A percentile compares a stretch with the other conserved stretches of the same genome.
Conservation (phyloP, 176 grass and related monocot species). For the Carex scoparia region DNA sequence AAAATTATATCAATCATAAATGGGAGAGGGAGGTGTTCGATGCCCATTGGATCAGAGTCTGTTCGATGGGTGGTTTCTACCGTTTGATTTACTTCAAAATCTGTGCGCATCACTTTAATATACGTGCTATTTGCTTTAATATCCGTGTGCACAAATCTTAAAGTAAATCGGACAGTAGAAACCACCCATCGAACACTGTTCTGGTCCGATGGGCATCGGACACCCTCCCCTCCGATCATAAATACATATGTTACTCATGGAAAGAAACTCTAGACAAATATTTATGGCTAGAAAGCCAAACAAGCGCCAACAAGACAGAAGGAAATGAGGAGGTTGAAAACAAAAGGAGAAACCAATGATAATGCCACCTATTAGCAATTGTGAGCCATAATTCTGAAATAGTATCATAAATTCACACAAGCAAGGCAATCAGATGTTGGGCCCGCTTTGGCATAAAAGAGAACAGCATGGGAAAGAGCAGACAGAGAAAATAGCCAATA, state of each 20-base stretch:
- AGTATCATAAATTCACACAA: neutral
- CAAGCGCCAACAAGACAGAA: neutral
- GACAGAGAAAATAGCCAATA: neutral
- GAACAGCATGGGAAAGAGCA: conserved; percentile 8
- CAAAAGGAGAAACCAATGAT: neutral
- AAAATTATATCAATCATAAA: neutral
- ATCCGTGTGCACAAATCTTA: no score
- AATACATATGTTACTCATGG: neutral
- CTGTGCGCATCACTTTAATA: no score
- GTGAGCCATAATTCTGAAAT: neutral
- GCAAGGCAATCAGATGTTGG: neutral
- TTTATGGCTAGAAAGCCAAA: neutral
- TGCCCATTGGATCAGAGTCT: no score
- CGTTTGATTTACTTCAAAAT: no score
- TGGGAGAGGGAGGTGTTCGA: no score
- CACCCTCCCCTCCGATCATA: neutral
- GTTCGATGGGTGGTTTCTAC: no score
- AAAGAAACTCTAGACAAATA: neutral
- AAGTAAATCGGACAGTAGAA: no score
- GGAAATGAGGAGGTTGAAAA: neutral
- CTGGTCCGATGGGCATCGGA: no score
- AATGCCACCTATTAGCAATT: neutral
- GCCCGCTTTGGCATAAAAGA: neutral
- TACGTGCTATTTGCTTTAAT: no score
- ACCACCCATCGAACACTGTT: no score